Base-by-base conservation (phyloP, 306 rosid species). In the Neltuma alba region DNA sequence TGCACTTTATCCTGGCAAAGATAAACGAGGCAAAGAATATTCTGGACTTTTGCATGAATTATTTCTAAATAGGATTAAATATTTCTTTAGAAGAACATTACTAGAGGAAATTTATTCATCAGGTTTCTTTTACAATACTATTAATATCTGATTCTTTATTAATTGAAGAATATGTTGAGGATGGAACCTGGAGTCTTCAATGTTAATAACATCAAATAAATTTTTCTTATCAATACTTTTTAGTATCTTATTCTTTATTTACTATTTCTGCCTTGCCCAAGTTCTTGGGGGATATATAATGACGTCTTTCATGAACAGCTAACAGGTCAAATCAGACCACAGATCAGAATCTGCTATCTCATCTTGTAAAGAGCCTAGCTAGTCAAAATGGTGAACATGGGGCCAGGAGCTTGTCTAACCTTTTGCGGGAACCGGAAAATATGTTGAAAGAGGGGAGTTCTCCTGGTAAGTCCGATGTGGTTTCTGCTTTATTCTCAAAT, bases 271-370 rank as follows among this genome's bases (percentile, higher is more conserved):
- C 64, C 41, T 31, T 45, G 70, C 60, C 34, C 63, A 70, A 18
- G 76, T 40, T 40, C 75, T 70, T 37, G 52, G 72, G 72, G 64
- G 77, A 65, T 74, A 77, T 75, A 70, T 81, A 34, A 41, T 70
- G 79, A 84, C 65, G 1, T 74, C 71, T 87, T 81, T 65, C 48
- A 42, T 82, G 81, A 77, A 83, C 80, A 92, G 97, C 94, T 82
- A 89, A 84, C 79, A 88, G 86, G 80, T 88, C 93, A 70, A 89
- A 90, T 80, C 93, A 90, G 81, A 83, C 88, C 21, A 87, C 93
- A 9, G 94, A 94, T 67, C 97, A 88, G 82, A 92, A 94, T 89
- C 79, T 94, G 62, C 80, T 92, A 38, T 64, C 97, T 75, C 93
- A 94, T 88, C 86, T 94, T 83, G 55, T 94, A 77, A 86, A 85